These are phyloP conservation scores for Silene vulgaris DNA, from an alignment of 179 eudicot genomes.

Conservation along the genomic window DNA sequence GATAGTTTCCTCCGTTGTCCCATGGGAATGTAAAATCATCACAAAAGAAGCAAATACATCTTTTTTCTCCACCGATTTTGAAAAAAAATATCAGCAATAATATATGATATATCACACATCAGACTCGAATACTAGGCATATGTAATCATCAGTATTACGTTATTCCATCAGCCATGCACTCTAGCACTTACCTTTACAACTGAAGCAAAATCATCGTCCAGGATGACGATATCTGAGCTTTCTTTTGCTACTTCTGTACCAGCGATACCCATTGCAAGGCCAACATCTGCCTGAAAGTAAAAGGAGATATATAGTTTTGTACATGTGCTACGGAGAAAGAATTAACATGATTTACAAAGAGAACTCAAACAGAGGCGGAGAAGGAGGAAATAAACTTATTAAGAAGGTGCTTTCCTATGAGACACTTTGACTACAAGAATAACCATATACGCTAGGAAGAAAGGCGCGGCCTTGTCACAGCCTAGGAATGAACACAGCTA, in stretches of 20 bases:
- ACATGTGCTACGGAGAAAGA: neutral
- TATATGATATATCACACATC: neutral
- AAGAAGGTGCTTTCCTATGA: slow-evolving; percentile 4
- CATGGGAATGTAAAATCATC: neutral
- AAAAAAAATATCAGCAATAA: neutral
- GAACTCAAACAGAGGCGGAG: neutral
- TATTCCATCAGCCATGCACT: neutral
- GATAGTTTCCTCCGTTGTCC: neutral
- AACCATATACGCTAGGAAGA: neutral
- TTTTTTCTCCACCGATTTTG: neutral
- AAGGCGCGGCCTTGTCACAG: neutral
- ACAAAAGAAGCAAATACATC: neutral
- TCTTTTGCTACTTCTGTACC: slow-evolving; percentile 96
- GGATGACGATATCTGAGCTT: slow-evolving; percentile 79
- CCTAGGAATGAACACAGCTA: neutral
- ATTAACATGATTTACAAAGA: neutral
- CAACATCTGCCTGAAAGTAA: slow-evolving; percentile 70
- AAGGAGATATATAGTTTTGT: neutral
- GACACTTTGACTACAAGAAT: neutral
- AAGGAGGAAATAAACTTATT: neutral
- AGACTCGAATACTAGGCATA: neutral
- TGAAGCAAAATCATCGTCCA: slow-evolving; percentile 88
- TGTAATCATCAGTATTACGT: neutral
- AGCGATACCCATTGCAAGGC: slow-evolving; percentile 87
- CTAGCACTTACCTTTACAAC: slow-evolving; percentile 66